phyloP scores from a whole-genome alignment of 345 rosid genomes.

The Pugionium dolabratum region DNA sequence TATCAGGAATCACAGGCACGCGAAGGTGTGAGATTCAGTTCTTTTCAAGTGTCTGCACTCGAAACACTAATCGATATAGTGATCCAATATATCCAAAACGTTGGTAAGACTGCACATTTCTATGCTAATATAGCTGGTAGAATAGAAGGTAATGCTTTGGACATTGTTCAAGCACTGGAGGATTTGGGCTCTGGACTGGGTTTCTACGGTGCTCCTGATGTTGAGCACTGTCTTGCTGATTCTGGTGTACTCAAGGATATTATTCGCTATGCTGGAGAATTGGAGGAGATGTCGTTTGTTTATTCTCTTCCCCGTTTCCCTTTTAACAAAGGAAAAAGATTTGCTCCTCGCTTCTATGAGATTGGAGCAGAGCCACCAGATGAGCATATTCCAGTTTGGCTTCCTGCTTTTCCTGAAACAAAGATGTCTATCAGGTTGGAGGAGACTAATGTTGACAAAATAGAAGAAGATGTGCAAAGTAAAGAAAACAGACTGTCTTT shows the following conservation, averaged over 20 bases:
- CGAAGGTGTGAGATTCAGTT: constrained; percentile 70
- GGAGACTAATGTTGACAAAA: constrained; percentile 35
- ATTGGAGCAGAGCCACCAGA: constrained; percentile 69
- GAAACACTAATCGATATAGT: constrained; percentile 62
- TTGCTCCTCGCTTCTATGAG: constrained; percentile 49
- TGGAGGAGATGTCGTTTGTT: constrained; percentile 60
- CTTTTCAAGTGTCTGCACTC: constrained; percentile 74
- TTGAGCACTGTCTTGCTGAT: constrained; percentile 60
- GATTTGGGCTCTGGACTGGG: constrained; percentile 65
- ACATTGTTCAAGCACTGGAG: constrained; percentile 72
- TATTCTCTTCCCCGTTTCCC: constrained; percentile 68
- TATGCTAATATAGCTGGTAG: constrained; percentile 74
- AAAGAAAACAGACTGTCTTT: constrained; percentile 43
- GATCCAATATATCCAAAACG: constrained; percentile 50
- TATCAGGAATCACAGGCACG: constrained; percentile 52
- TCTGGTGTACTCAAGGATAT: constrained; percentile 70
- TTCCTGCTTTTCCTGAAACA: constrained; percentile 75
- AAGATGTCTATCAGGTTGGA: constrained; percentile 40
- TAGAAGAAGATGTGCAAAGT: constrained; percentile 40
- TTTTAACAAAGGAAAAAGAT: constrained; percentile 54
- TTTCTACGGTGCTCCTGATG: constrained; percentile 62
- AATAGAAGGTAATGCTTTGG: constrained; percentile 62
- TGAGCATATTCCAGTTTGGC: constrained; percentile 80
- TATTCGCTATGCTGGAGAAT: constrained; percentile 58
- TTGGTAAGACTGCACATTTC: constrained; percentile 60